A percentile compares a stretch with the other conserved stretches of the same genome.
Evolutionary conservation across 352 stramenopile species (phyloP).

Genomic region (Halophytophthora batemanensis): DNA sequence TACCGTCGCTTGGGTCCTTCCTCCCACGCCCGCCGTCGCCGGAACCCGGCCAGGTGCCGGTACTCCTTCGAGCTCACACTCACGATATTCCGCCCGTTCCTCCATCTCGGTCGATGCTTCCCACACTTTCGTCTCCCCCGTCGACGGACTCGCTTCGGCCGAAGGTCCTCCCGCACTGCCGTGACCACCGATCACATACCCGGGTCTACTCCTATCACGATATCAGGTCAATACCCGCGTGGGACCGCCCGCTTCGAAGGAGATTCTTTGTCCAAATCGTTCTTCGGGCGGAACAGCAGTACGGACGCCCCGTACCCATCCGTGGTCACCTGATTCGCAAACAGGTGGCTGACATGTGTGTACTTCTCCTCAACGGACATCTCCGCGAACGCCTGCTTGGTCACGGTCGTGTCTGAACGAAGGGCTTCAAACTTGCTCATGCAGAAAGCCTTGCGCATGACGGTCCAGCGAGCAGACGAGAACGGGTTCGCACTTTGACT

Average conservation of each 20-base stretch:
- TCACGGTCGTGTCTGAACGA: background rate
- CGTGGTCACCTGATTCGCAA: slow-evolving; percentile 12
- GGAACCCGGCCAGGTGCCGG: slow-evolving; percentile 5
- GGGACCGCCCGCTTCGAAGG: slow-evolving; percentile 1
- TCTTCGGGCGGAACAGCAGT: slow-evolving; percentile 2
- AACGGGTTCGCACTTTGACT: background rate
- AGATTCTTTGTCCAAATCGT: too few species aligned
- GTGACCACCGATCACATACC: slow-evolving; percentile 3
- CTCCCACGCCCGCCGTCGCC: slow-evolving; percentile 1
- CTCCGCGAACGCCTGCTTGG: background rate
- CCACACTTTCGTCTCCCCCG: background rate
- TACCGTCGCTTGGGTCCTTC: background rate
- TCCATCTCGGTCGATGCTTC: background rate
- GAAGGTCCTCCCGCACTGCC: background rate
- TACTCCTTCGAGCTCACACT: slow-evolving; percentile 8
- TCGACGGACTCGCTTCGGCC: background rate
- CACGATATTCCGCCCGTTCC: background rate
- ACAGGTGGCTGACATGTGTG: slow-evolving; percentile 2
- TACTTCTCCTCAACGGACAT: slow-evolving; percentile 4
- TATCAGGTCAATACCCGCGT: slow-evolving; percentile 3
- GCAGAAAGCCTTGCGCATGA: slow-evolving; percentile 2
- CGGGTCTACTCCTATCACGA: slow-evolving; percentile 12
- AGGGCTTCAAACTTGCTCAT: slow-evolving; percentile 5
- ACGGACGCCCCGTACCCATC: slow-evolving; percentile 8
- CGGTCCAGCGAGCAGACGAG: slow-evolving; percentile 2